Conservation (phyloP, 441 rosid genomes). For the Manihot esculenta region DNA sequence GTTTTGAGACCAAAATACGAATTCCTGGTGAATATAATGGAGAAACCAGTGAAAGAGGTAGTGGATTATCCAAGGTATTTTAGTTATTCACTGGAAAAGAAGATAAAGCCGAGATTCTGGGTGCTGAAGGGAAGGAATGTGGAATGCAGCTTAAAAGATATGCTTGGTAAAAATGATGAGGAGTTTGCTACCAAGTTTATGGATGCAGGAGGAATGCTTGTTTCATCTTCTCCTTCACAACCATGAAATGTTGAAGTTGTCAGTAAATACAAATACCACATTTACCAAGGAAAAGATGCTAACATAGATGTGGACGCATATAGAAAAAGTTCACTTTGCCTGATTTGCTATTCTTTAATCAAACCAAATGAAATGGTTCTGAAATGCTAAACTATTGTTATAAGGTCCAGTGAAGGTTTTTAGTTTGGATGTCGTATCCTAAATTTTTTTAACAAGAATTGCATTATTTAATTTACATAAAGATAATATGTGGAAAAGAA, state of each 20-base stretch:
- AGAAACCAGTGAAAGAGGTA: conserved; percentile 56
- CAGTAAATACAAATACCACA: not conserved
- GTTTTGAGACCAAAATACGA: conserved; percentile 75
- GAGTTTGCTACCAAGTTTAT: conserved; percentile 71
- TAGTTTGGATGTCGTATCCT: too few relatives aligned
- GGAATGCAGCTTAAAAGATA: conserved; percentile 65
- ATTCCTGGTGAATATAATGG: conserved; percentile 64
- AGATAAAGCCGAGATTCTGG: conserved; percentile 82
- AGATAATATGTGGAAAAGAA: too few relatives aligned
- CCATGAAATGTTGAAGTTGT: conserved; percentile 1
- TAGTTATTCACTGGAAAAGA: conserved; percentile 84
- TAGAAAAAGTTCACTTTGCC: too few relatives aligned
- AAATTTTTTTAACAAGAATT: too few relatives aligned
- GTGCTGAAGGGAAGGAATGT: conserved; percentile 55
- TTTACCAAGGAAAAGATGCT: not conserved
- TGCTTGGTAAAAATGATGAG: conserved; percentile 77
- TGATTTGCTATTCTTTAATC: too few relatives aligned
- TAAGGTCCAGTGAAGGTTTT: too few relatives aligned
- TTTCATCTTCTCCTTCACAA: conserved; percentile 2
- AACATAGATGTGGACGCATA: too few relatives aligned
- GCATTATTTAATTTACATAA: too few relatives aligned
- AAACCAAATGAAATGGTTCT: too few relatives aligned
- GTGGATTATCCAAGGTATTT: conserved; percentile 82
- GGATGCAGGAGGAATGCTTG: conserved; percentile 36
- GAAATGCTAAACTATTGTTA: too few relatives aligned